Evolutionary conservation across 805 yeast species (phyloP).

Genomic region (Candida dajiaensis): DNA sequence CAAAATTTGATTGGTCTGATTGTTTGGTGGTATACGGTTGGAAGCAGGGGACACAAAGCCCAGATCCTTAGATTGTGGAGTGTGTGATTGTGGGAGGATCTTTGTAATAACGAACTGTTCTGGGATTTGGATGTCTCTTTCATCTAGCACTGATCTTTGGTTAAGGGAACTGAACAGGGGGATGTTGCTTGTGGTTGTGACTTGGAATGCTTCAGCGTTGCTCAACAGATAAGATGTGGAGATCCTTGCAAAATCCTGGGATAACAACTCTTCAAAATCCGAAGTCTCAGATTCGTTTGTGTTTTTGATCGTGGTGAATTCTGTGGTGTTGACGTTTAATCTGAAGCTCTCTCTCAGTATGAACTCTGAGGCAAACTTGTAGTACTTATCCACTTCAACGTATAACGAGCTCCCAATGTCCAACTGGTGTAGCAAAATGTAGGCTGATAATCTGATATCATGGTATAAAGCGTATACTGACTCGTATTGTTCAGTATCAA

Average conservation of each 20-base stretch:
- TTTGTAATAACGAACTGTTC: conserved; percentile 63
- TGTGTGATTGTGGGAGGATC: conserved; percentile 48
- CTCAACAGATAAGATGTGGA: conserved; percentile 43
- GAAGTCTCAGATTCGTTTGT: conserved; percentile 7
- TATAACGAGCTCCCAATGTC: conserved; percentile 46
- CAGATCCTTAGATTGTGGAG: conserved; percentile 22
- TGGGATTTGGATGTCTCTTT: conserved; percentile 62
- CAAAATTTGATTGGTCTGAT: conserved; percentile 45
- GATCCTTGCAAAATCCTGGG: conserved; percentile 56
- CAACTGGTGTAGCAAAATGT: conserved; percentile 39
- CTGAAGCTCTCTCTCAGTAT: conserved; percentile 55
- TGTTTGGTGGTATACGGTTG: conserved; percentile 14
- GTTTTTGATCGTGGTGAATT: conserved; percentile 7
- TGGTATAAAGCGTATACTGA: conserved; percentile 53
- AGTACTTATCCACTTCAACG: conserved; percentile 52
- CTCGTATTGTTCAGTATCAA: conserved; percentile 33
- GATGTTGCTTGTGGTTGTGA: conserved; percentile 54
- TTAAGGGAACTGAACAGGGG: conserved; percentile 78
- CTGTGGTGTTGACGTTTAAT: conserved; percentile 28
- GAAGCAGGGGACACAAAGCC: conserved; percentile 24
- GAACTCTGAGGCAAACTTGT: conserved; percentile 55
- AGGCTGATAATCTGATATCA: conserved; percentile 55
- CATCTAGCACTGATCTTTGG: conserved; percentile 67
- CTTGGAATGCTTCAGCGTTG: conserved; percentile 60
- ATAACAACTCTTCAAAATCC: conserved; percentile 33